phyloP scores from a whole-genome alignment of 306 rosid species.

The Astragalus membranaceus region DNA sequence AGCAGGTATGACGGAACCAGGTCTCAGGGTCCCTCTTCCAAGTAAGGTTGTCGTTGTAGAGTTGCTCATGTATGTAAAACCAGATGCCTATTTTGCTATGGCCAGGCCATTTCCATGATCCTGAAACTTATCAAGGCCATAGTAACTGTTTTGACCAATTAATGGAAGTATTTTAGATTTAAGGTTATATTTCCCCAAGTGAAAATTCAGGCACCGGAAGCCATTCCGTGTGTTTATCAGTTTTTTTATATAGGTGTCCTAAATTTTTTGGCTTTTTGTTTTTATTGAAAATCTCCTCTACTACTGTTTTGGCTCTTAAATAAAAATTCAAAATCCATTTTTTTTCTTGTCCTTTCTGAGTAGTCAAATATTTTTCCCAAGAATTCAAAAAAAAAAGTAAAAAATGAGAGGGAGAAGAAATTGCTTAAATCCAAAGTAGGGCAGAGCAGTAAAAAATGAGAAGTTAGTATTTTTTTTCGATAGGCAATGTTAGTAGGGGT shows the following conservation, averaged over 20 bases:
- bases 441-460: too few species aligned
- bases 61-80: constrained; percentile 72
- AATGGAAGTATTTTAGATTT: not conserved
- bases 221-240: not conserved
- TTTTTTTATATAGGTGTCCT: not conserved
- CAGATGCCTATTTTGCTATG: constrained; percentile 63
- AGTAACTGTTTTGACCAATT: constrained; percentile 9
- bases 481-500: too few species aligned
- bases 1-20: constrained; percentile 69
- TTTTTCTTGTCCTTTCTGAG: not conserved
- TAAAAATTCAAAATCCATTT: not conserved
- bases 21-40: constrained; percentile 57
- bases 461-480: too few species aligned
- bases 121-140: not conserved
- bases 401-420: not conserved
- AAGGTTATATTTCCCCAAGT: not conserved
- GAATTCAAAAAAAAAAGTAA: too few species aligned
- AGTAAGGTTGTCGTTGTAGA: constrained; percentile 50
- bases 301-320: not conserved
- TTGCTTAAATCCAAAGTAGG: not conserved
- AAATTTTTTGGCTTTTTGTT: constrained; percentile 12
- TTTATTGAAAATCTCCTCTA: not conserved
- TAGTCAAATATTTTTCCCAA: not conserved
- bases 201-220: not conserved
- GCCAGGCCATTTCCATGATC: constrained; percentile 54